phyloP scores from a whole-genome alignment of 306 rosid genomes.

The Styphnolobium japonicum region DNA sequence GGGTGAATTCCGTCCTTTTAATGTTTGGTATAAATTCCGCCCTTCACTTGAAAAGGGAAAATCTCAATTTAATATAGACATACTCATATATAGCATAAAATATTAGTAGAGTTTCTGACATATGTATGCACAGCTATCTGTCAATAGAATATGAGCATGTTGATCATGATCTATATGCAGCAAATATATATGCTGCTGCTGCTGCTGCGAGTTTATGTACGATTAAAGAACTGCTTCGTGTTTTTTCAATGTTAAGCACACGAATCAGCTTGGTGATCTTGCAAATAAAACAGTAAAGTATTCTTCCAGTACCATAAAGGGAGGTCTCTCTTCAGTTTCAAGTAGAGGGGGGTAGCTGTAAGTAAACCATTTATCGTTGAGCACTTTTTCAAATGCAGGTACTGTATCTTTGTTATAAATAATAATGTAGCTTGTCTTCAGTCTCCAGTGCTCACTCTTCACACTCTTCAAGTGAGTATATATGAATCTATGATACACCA shows the following conservation, averaged over 20 bases:
- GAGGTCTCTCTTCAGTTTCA: background rate
- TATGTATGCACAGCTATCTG: background rate
- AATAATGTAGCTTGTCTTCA: background rate
- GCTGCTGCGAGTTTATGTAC: background rate
- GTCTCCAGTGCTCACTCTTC: background rate
- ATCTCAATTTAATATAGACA: background rate
- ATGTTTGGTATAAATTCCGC: background rate
- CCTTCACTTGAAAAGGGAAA: background rate
- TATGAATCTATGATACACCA: no score
- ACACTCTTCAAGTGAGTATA: background rate
- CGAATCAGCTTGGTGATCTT: conserved; percentile 10
- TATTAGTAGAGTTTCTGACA: background rate
- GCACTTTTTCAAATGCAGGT: background rate
- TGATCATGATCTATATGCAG: background rate
- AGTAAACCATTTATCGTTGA: conserved; percentile 31
- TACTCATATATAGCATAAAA: no score
- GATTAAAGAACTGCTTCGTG: background rate
- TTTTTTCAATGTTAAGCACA: conserved; percentile 12
- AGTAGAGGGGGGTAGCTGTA: background rate
- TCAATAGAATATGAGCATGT: background rate
- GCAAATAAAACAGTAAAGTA: background rate
- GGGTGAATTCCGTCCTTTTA: background rate
- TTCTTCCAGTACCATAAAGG: background rate
- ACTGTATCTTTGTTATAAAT: conserved; percentile 2
- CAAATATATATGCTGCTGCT: background rate